Evolutionary conservation across 805 yeast genomes (phyloP), one percentile per base, ranked within the genome.

Genomic region (Saccharomyces jurei): DNA sequence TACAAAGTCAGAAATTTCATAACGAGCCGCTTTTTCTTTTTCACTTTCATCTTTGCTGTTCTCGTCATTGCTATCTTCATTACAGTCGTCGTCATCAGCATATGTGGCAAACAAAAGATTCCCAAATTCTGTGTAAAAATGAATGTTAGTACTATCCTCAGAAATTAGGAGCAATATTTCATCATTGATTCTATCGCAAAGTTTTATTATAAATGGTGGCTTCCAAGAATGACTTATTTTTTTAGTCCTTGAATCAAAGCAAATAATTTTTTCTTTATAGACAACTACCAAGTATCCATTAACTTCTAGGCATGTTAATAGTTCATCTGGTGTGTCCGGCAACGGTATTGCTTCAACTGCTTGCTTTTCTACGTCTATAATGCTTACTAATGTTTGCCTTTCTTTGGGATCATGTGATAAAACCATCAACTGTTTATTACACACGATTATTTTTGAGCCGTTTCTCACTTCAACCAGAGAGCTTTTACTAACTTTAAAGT

Each of bases 61-160:
- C 17, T 41, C 50, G 6, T 53, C 54, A 21, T 58, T 61, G 28
- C 61, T 61, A 4, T 60, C 51, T 5, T 57, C 41, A 22, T 17
- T 21, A 3, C 21, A 55, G 26, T 55, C 58, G 14, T 52, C 58
- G 2, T 61, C 59, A 22, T 55, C 59, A 3, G 56, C 41, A 10
- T 60, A 58, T 11, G 66, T 65, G 6, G 65, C 56, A 46, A 65
- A 67, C 6, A 69, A 30, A 13, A 56, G 49, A 48, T 69, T 69
- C 4, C 72, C 73, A 52, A 58, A 61, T 29, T 56, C 58, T 3
- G 71, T 58, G 36, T 58, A 58, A 32, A 69, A 51, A 44, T 62
- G 59, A 4, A 69, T 36, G 14, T 36, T 36, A 27, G 48, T 48
- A 30, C 68, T 68, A 6, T 55, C 50, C 6, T 60, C 50, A 4